phyloP scores from a whole-genome alignment of 306 rosid species.

The Begonia loranthoides region DNA sequence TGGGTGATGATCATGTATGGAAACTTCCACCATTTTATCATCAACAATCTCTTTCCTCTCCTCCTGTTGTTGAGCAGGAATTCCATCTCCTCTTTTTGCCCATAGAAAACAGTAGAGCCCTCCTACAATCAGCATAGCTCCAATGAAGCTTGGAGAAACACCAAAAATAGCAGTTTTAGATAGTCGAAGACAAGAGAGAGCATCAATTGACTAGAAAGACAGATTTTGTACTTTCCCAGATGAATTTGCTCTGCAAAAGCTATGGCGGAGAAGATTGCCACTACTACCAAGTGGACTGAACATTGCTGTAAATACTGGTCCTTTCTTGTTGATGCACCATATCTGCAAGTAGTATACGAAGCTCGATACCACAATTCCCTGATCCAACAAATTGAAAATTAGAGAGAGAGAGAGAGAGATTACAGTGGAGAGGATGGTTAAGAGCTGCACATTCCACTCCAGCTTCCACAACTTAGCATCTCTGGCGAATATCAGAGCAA shows the following conservation, averaged over 20 bases:
- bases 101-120: slow-evolving; percentile 27
- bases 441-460: slow-evolving; percentile 19
- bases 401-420: slow-evolving; percentile 4
- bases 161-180: neutral
- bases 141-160: slow-evolving; percentile 13
- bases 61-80: neutral
- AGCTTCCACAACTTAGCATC: slow-evolving; percentile 18
- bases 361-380: slow-evolving; percentile 22
- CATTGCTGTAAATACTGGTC: slow-evolving; percentile 31
- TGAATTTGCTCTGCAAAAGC: slow-evolving; percentile 22
- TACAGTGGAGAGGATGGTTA: slow-evolving; percentile 23
- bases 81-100: slow-evolving; percentile 16
- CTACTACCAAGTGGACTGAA: slow-evolving; percentile 20
- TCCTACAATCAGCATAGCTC: slow-evolving; percentile 14
- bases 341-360: slow-evolving; percentile 17
- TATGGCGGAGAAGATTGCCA: slow-evolving; percentile 17
- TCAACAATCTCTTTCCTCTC: neutral
- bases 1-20: neutral
- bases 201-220: neutral
- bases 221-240: slow-evolving; percentile 15
- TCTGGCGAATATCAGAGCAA: slow-evolving; percentile 18
- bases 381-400: neutral
- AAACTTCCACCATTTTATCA: neutral
- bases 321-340: slow-evolving; percentile 25
- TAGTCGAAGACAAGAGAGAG: neutral